Percentiles rank a stretch among this genome's conserved stretches.
Evolutionary conservation across 176 grass and related monocot genomes (phyloP).

Genomic region (Oropetium thomaeum): DNA sequence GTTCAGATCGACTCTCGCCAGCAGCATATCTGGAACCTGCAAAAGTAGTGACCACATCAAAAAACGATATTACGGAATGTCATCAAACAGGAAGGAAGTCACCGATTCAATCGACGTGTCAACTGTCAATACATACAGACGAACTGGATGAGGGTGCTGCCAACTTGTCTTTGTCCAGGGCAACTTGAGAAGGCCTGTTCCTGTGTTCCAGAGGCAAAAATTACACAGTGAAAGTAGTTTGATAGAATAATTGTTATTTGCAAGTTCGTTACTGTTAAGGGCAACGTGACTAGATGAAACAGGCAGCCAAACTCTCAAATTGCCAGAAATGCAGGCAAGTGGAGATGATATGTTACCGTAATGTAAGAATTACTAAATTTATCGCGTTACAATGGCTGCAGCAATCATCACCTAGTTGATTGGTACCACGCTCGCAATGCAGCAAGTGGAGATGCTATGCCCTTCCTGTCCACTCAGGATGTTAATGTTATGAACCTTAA

Average conservation of each 20-base stretch:
- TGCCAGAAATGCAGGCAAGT: too few relatives aligned
- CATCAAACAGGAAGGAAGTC: conserved; percentile 13
- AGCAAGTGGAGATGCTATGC: neutral
- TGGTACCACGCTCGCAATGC: conserved; percentile 5
- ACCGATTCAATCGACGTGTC: neutral
- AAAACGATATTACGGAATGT: conserved; percentile 14
- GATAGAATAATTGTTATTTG: neutral
- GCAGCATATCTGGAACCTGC: conserved; percentile 40
- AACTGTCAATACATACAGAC: conserved; percentile 15
- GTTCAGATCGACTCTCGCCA: conserved; percentile 47
- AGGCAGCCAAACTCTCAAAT: neutral
- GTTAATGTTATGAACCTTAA: neutral
- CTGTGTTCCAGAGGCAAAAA: conserved; percentile 28
- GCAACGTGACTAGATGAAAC: neutral
- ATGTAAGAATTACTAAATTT: neutral
- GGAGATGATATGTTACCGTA: too few relatives aligned
- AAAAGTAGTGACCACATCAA: conserved; percentile 29
- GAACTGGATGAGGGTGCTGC: conserved; percentile 24
- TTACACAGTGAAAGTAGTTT: neutral
- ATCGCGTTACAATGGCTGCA: neutral
- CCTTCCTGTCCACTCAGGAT: neutral
- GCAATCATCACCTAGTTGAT: neutral
- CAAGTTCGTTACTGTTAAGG: neutral
- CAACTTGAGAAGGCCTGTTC: conserved; percentile 43
- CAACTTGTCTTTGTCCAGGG: conserved; percentile 44